A percentile compares a stretch with the other conserved stretches of the same genome.
Conservation (phyloP, 2,329 filamentous ascomycete species). For the Corynespora cassiicola region DNA sequence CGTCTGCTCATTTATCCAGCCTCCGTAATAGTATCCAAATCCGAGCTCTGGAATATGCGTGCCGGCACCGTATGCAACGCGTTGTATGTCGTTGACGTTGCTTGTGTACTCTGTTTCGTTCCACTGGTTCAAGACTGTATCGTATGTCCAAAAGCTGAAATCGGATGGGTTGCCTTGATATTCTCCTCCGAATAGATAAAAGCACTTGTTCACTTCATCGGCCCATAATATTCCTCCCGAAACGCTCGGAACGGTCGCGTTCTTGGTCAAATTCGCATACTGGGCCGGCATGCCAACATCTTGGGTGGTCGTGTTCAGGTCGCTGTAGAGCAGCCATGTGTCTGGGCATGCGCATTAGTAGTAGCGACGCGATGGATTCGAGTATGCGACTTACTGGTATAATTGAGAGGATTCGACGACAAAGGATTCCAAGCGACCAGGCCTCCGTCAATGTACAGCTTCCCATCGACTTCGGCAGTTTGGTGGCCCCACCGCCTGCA, state of each 20-base stretch:
- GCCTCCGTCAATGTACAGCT: slow-evolving; percentile 69
- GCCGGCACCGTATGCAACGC: slow-evolving; percentile 65
- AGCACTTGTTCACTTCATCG: slow-evolving; percentile 67
- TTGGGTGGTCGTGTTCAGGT: slow-evolving; percentile 54
- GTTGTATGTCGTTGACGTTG: slow-evolving; percentile 45
- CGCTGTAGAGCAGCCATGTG: slow-evolving; percentile 63
- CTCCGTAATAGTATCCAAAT: slow-evolving; percentile 68
- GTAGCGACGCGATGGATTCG: neutral
- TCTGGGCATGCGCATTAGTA: slow-evolving; percentile 47
- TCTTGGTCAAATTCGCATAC: slow-evolving; percentile 65
- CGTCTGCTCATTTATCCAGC: slow-evolving; percentile 65
- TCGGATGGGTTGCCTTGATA: slow-evolving; percentile 52
- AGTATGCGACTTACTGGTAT: slow-evolving; percentile 65
- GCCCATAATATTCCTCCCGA: slow-evolving; percentile 62
- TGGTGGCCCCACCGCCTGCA: slow-evolving; percentile 62
- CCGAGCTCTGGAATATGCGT: slow-evolving; percentile 61
- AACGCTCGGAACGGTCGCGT: slow-evolving; percentile 61
- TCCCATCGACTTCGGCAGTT: slow-evolving; percentile 64
- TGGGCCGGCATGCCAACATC: slow-evolving; percentile 58
- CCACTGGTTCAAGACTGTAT: slow-evolving; percentile 64
- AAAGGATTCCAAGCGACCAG: slow-evolving; percentile 62
- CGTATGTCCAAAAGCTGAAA: slow-evolving; percentile 64
- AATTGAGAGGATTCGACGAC: slow-evolving; percentile 56
- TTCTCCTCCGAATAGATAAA: slow-evolving; percentile 70
- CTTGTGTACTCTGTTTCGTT: slow-evolving; percentile 51